These are phyloP conservation scores for Trichoderma erinaceum DNA, from an alignment of 495 filamentous ascomycete genomes.

Conservation along the genomic window DNA sequence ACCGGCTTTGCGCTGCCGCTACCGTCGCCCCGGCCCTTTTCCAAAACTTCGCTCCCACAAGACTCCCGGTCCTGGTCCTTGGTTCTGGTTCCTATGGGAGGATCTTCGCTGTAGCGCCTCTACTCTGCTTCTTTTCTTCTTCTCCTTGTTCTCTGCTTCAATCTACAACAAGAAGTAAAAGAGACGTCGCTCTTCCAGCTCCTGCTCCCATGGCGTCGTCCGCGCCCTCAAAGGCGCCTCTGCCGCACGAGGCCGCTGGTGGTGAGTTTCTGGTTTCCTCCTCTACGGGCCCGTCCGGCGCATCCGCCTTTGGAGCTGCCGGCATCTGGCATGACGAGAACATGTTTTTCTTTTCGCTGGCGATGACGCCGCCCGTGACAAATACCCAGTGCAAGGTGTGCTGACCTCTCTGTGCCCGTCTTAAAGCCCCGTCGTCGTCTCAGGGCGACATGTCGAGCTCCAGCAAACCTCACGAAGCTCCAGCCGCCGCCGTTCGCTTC, in stretches of 20 bases:
- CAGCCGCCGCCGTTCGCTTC: conserved; percentile 67
- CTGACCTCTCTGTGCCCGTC: no score
- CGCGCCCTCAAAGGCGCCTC: background rate
- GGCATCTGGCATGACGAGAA: no score
- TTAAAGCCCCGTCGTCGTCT: background rate
- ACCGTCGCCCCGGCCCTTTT: conserved; percentile 2
- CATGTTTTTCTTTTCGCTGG: no score
- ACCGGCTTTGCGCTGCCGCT: conserved; percentile 8
- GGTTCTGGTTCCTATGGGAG: background rate
- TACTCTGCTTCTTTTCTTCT: background rate
- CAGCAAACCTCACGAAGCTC: conserved; percentile 16
- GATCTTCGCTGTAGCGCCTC: background rate
- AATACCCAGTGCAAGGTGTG: no score
- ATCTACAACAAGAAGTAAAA: background rate
- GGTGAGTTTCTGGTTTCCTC: background rate
- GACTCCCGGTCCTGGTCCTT: background rate
- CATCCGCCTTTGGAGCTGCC: conserved; percentile 8
- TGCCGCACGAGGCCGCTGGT: background rate
- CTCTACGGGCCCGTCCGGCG: background rate
- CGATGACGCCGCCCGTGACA: no score
- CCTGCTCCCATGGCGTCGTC: conserved; percentile 2
- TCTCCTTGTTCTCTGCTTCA: background rate
- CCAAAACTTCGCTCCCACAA: conserved; percentile 9
- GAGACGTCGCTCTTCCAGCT: no score
- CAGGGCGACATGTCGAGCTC: background rate